Evolutionary conservation across 1,284 basidiomycete genomes (phyloP).

Genomic region (Tremellales sp.): DNA sequence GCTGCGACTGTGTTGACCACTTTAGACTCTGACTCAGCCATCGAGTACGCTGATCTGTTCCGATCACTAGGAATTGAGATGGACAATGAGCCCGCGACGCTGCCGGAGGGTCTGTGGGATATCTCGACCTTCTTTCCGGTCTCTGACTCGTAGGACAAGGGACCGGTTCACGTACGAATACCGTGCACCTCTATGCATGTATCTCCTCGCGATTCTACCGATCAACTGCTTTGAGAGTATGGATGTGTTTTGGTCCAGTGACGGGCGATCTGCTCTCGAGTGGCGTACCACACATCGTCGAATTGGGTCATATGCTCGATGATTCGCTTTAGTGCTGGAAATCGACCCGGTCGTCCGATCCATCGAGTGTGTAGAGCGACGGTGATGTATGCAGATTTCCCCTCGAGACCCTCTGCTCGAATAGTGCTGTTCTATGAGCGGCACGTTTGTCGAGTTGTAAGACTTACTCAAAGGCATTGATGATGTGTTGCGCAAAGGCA

Average conservation of each 20-base stretch:
- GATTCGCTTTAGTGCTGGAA: conserved; percentile 44
- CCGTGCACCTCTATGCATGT: neutral
- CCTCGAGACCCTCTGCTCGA: conserved; percentile 36
- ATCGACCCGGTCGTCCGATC: conserved; percentile 48
- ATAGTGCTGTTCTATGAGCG: conserved; percentile 14
- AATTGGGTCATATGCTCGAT: conserved; percentile 43
- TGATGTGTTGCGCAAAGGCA: conserved; percentile 30
- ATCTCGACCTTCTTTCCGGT: conserved; percentile 11
- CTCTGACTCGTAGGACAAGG: neutral
- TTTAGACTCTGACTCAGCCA: conserved; percentile 11
- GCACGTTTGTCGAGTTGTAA: neutral
- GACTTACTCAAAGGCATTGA: conserved; percentile 28
- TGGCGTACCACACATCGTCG: conserved; percentile 50
- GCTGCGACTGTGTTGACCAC: conserved; percentile 1
- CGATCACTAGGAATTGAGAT: conserved; percentile 10
- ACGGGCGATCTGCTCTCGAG: conserved; percentile 46
- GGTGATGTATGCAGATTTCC: conserved; percentile 31
- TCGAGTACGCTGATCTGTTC: conserved; percentile 15
- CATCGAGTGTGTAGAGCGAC: conserved; percentile 38
- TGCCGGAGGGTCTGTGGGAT: conserved; percentile 13
- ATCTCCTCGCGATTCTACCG: too few relatives aligned
- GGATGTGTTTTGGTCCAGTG: conserved; percentile 33
- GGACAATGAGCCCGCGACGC: conserved; percentile 3
- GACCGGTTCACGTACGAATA: neutral
- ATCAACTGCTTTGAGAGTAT: conserved; percentile 4